Conservation (phyloP, 2,329 filamentous ascomycete genomes). For the Daldinia eschscholtzii region DNA sequence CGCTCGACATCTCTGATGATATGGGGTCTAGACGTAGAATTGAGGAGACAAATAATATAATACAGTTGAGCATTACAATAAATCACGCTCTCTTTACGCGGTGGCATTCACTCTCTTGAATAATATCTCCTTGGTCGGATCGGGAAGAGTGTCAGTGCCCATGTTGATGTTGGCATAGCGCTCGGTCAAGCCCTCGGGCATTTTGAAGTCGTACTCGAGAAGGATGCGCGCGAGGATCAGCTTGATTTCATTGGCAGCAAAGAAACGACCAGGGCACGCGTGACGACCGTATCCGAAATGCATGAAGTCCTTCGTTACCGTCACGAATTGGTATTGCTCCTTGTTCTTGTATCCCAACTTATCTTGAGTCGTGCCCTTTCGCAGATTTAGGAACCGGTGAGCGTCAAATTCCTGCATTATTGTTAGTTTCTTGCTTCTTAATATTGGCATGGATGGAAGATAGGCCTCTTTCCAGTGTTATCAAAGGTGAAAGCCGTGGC, state of each 20-base stretch:
- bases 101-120: slow-evolving; percentile 33
- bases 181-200: slow-evolving; percentile 46
- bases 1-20: background rate
- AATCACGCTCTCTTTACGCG: background rate
- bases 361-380: slow-evolving; percentile 47
- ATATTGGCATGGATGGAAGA: background rate
- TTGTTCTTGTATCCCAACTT: slow-evolving; percentile 48
- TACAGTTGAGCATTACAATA: background rate
- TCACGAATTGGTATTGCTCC: slow-evolving; percentile 58
- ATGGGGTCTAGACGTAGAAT: background rate
- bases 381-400: slow-evolving; percentile 53
- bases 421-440: background rate
- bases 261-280: slow-evolving; percentile 58
- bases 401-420: slow-evolving; percentile 51
- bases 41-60: background rate
- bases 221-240: slow-evolving; percentile 56
- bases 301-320: slow-evolving; percentile 52
- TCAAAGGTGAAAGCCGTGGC: no score
- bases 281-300: slow-evolving; percentile 58
- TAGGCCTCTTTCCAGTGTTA: no score
- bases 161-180: slow-evolving; percentile 39
- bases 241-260: slow-evolving; percentile 60
- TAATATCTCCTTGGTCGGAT: slow-evolving; percentile 42
- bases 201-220: slow-evolving; percentile 56
- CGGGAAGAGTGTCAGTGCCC: slow-evolving; percentile 34